Evolutionary conservation across 2,329 filamentous ascomycete genomes (phyloP).

Genomic region (Botrytis porri): DNA sequence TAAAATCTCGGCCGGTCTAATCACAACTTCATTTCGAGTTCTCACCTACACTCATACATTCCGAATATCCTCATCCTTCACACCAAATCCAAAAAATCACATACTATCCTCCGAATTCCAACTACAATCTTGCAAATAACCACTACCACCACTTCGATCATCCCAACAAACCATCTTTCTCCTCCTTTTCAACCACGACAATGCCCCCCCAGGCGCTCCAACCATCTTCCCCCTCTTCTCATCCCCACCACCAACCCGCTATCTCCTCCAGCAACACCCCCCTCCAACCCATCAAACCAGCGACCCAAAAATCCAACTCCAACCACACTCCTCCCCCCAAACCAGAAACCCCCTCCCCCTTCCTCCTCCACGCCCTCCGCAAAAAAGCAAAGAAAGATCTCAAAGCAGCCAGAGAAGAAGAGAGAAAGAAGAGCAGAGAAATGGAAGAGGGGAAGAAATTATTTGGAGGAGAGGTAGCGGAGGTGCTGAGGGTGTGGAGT

Average conservation of each 20-base stretch:
- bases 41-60: background rate
- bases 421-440: background rate
- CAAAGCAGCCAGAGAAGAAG: background rate
- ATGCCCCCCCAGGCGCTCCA: background rate
- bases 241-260: no score
- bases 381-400: background rate
- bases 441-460: background rate
- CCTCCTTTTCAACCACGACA: background rate
- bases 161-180: background rate
- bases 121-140: background rate
- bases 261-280: background rate
- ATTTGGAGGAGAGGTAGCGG: background rate
- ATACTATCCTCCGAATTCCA: background rate
- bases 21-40: background rate
- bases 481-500: background rate
- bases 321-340: background rate
- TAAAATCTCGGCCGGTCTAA: background rate
- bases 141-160: background rate
- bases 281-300: background rate
- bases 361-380: background rate
- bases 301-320: background rate
- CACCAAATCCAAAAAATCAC: background rate
- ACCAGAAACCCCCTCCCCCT: background rate
- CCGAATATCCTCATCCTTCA: background rate
- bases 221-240: background rate